Evolutionary conservation across 1,284 basidiomycete species (phyloP), one percentile per base, ranked within the genome.

Genomic region (Austroboletus niveus): DNA sequence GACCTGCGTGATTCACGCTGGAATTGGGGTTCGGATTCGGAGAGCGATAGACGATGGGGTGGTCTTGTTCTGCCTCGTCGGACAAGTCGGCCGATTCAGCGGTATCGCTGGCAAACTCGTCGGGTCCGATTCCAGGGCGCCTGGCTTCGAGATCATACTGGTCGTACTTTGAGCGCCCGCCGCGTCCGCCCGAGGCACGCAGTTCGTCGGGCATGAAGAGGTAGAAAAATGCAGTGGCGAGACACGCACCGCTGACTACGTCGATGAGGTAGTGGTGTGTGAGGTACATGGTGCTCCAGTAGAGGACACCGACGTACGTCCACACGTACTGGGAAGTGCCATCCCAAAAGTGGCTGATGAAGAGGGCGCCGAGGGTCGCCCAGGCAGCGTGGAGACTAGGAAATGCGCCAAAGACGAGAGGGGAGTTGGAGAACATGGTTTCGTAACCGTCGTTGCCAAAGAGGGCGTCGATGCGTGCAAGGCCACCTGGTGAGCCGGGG

Each of bases 221-320:
- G 74, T 96, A 98, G 78, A 98, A 99, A 64, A 82, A 87, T 12
- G 83, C 79, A 14, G 89, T 88, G 20, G 94, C 88, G 52, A 99
- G 80, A 67, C 94, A 97, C 0, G 92, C 92, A 8, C 96, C 96
- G 4, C 87, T 92, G 35, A 95, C 92, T 60, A 98, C 87, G 66
- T 99, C 97, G 72, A 99, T 93, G 60, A 98, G 85, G 77, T 98
- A 99, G 75, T 98, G 94, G 69, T 97, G 94, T 6, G 91, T 93
- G 60, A 96, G 85, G 75, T 97, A 97, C 96, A 99, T 99, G 32
- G 96, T 99, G 24, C 91, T 88, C 96, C 95, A 98, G 72, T 97
- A 99, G 2, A 99, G 80, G 32, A 93, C 75, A n/a, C 82, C 85
- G 2, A 85, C 85, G 70, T 99, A 98, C 0, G 72, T 75, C 93